phyloP scores from a whole-genome alignment of 202 grass and related monocot species.

The Panicum hallii region DNA sequence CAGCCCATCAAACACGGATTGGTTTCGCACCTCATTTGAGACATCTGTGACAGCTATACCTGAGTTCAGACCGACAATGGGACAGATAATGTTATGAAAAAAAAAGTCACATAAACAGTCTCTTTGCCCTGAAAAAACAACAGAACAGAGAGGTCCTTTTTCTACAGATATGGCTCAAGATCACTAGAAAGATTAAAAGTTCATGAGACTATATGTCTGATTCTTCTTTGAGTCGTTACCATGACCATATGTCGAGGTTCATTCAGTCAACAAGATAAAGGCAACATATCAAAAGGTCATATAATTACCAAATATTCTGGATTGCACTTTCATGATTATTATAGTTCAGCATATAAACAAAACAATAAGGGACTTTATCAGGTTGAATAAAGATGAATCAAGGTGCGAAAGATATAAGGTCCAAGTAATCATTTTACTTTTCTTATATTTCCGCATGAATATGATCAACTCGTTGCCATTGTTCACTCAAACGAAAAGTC shows the following conservation, averaged over 20 bases:
- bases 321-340: conserved; percentile 40
- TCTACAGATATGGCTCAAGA: conserved; percentile 19
- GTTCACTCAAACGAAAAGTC: conserved; percentile 29
- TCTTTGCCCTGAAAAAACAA: conserved; percentile 51
- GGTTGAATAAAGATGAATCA: conserved; percentile 47
- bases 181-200: conserved; percentile 34
- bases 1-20: neutral
- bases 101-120: conserved; percentile 49
- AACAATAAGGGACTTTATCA: conserved; percentile 36
- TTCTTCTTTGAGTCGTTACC: conserved; percentile 22
- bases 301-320: conserved; percentile 31
- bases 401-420: conserved; percentile 46
- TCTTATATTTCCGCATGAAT: conserved; percentile 38
- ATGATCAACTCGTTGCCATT: conserved; percentile 25
- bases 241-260: conserved; percentile 37
- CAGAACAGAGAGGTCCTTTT: conserved; percentile 22
- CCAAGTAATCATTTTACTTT: conserved; percentile 44
- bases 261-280: conserved; percentile 53
- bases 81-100: conserved; percentile 48
- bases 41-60: no score
- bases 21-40: no score
- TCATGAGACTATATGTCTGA: conserved; percentile 23
- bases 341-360: conserved; percentile 41
- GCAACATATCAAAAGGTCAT: conserved; percentile 45
- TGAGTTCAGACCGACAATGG: no score